phyloP scores from a whole-genome alignment of 177 flowering plant species.

The Vitis hybrid region DNA sequence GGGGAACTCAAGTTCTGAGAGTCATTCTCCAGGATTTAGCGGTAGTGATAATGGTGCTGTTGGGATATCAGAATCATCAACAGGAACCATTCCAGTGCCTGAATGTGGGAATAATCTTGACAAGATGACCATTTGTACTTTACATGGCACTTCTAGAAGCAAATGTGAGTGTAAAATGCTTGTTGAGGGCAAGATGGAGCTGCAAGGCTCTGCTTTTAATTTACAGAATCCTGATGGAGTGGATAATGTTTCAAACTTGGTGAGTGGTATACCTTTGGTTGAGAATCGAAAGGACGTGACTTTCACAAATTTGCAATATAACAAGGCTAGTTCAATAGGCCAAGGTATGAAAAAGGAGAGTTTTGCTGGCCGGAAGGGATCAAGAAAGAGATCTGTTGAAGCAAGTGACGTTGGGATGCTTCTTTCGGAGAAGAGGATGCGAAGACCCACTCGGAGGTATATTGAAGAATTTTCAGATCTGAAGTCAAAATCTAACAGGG shows the following conservation, averaged over 20 bases:
- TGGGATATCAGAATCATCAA: conserved; percentile 41
- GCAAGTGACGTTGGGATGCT: conserved; percentile 15
- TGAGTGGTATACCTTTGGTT: conserved; percentile 22
- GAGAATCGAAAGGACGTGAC: conserved; percentile 19
- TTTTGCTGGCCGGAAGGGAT: conserved; percentile 1
- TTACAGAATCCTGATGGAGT: conserved; percentile 24
- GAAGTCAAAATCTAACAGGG: conserved; percentile 25
- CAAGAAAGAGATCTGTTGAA: conserved; percentile 20
- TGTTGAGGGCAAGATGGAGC: conserved; percentile 32
- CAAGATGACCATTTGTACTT: conserved; percentile 28
- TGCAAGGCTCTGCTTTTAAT: conserved; percentile 31
- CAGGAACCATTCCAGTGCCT: conserved; percentile 26
- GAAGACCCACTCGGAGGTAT: conserved; percentile 74
- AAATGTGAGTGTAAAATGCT: conserved; percentile 36
- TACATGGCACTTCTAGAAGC: conserved; percentile 32
- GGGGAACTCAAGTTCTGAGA: conserved; percentile 41
- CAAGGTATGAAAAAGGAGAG: conserved; percentile 6
- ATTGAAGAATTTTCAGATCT: conserved; percentile 58
- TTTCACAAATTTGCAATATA: conserved; percentile 7
- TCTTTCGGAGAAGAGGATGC: conserved; percentile 46
- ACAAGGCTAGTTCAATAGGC: conserved; percentile 4
- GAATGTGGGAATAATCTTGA: conserved; percentile 32
- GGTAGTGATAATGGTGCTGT: conserved; percentile 32
- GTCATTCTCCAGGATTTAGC: conserved; percentile 33
- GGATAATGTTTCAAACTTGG: conserved; percentile 30